Base-by-base conservation (phyloP, 495 filamentous ascomycete genomes). In the Cercophora scortea region DNA sequence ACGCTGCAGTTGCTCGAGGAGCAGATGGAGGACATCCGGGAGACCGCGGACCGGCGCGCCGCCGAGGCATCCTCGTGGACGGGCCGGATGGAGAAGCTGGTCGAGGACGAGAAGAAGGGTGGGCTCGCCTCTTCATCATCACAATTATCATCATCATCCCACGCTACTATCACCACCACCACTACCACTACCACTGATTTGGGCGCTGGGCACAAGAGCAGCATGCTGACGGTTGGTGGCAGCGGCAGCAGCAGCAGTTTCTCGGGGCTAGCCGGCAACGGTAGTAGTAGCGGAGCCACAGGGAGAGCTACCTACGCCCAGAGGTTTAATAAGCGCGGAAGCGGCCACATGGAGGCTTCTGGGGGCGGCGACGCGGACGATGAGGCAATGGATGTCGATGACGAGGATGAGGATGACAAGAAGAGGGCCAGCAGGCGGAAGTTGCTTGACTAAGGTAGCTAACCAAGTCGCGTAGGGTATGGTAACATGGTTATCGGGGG, bases 1-100 rank as follows among this genome's bases (percentile, higher is more conserved):
- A 88, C 89, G n/a, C 82, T 95, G 15, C 70, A 64, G 0, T 86
- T 87, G 33, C 79, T 98, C 12, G 89, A 95, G 45, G 70, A 67
- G 9, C 82, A 92, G 62, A 85, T 93, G 49, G 71, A 65, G 9
- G 72, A 62, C 36, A 73, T 88, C 44, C 78, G 76, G 48, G 64
- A 62, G 1, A 71, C 73, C n/a, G 83, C 82, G 11, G 71, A 79
- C 42, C 73, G 72, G 48, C 73, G 79, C 8, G 74, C 77, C 32
- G 71, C 68, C 8, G 77, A 85, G 18, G 64, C 72, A 41, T 61
- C 67, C 13, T 76, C 73, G 41, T 71, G 72, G 67, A 62, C 73
- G 16, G 61, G 63, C 13, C 61, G 71, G 11, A 63, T 83, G 19
- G 75, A 82, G 18, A 63, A 61, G 51, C 63, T 79, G 4, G 58